Percentiles rank a stretch among this genome's conserved stretches.
Evolutionary conservation across 2,329 filamentous ascomycete species (phyloP).

Genomic region (Neospermospora avenae): DNA sequence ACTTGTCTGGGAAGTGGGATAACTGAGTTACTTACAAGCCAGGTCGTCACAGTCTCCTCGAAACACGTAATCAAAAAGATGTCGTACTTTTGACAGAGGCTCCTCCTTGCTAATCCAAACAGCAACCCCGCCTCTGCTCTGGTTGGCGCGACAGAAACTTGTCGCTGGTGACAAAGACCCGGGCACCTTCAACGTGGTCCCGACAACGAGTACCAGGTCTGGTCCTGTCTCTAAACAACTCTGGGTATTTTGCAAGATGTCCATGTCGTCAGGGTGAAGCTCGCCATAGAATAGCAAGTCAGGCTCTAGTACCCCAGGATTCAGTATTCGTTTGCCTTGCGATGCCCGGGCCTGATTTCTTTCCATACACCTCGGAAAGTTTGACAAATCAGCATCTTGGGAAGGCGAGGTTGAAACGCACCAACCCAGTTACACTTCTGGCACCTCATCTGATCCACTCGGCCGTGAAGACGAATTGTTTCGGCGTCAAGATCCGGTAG

Average conservation of each 20-base stretch:
- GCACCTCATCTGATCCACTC: slow-evolving; percentile 21
- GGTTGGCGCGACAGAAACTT: neutral
- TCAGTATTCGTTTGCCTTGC: slow-evolving; percentile 16
- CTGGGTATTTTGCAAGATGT: neutral
- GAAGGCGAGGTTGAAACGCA: slow-evolving; percentile 21
- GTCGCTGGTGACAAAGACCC: neutral
- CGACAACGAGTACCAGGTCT: neutral
- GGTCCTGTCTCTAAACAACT: neutral
- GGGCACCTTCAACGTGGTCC: neutral
- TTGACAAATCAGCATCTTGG: slow-evolving; percentile 17
- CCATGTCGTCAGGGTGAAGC: neutral
- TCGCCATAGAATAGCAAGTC: neutral
- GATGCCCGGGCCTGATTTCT: slow-evolving; percentile 19
- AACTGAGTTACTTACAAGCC: too few relatives aligned
- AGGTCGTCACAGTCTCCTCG: too few relatives aligned
- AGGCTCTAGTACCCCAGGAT: slow-evolving; percentile 11
- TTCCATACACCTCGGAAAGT: slow-evolving; percentile 19
- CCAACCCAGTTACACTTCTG: slow-evolving; percentile 19
- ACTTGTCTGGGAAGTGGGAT: too few relatives aligned
- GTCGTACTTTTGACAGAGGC: too few relatives aligned
- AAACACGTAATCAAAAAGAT: too few relatives aligned
- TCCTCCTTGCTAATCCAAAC: neutral
- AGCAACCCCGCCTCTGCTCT: neutral
- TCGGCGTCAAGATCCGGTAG: slow-evolving; percentile 21
- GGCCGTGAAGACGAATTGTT: slow-evolving; percentile 19